phyloP scores from a whole-genome alignment of 225 moss, liverwort and hornwort species.

The Bryoerythrophyllum caledonicum region DNA sequence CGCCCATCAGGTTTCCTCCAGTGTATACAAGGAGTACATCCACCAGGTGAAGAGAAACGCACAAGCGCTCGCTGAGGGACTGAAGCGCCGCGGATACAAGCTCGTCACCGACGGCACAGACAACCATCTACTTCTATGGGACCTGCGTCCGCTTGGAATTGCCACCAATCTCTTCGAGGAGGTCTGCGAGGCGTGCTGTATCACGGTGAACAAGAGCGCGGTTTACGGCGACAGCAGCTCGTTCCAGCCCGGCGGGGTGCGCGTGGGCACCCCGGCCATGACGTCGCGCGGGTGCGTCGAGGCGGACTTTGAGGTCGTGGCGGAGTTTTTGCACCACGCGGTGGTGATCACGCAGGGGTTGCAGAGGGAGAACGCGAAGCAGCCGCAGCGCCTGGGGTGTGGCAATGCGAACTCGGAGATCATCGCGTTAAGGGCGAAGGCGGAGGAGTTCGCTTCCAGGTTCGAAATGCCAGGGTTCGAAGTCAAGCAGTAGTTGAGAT shows the following conservation, averaged over 20 bases:
- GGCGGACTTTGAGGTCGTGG: conserved; percentile 41
- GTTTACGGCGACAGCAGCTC: conserved; percentile 79
- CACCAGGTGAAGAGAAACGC: conserved; percentile 77
- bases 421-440: conserved; percentile 45
- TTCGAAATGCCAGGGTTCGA: conserved; percentile 89
- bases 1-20: too few relatives aligned
- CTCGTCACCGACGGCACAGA: conserved; percentile 84
- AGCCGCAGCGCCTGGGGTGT: conserved; percentile 51
- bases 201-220: conserved; percentile 71
- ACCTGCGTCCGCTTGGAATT: conserved; percentile 66
- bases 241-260: conserved; percentile 66
- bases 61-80: conserved; percentile 53
- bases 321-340: conserved; percentile 62
- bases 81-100: conserved; percentile 63
- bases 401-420: conserved; percentile 50
- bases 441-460: conserved; percentile 66
- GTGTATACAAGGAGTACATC: conserved; percentile 60
- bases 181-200: conserved; percentile 73
- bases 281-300: conserved; percentile 25
- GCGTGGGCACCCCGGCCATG: conserved; percentile 54
- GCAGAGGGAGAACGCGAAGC: conserved; percentile 61
- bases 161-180: conserved; percentile 68
- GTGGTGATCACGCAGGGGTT: conserved; percentile 52
- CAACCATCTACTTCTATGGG: conserved; percentile 74
- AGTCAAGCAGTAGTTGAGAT: conserved; percentile 17